These are phyloP conservation scores for Cymbomonas tetramitiformis DNA, from an alignment of 139 green algal species.

Conservation along the genomic window DNA sequence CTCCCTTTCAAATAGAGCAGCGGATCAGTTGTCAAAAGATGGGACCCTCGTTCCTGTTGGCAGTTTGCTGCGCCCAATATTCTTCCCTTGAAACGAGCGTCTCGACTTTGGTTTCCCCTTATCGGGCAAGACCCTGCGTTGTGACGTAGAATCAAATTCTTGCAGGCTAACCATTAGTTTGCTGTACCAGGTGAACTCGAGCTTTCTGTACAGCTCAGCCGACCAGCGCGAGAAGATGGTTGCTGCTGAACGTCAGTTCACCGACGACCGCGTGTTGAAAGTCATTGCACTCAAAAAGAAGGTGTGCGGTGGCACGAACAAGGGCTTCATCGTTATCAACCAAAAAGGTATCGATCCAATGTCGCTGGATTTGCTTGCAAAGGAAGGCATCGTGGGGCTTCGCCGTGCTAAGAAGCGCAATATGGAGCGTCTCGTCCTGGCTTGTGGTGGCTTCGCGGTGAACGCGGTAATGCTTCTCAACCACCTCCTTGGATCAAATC, in stretches of 20 bases:
- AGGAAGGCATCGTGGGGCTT: constrained; percentile 79
- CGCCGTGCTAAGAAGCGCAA: constrained; percentile 88
- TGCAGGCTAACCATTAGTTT: constrained; percentile 25
- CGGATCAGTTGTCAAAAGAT: no score
- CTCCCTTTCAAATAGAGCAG: no score
- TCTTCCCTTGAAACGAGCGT: no score
- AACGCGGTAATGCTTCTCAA: no score
- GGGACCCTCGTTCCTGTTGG: no score
- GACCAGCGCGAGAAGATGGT: constrained; percentile 95
- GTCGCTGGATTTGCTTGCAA: constrained; percentile 87
- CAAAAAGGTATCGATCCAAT: constrained; percentile 98
- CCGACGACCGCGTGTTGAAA: constrained; percentile 76
- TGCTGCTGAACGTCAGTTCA: constrained; percentile 73
- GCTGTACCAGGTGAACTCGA: constrained; percentile 84
- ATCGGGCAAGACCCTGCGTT: no score
- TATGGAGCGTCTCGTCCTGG: constrained; percentile 88
- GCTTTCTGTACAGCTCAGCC: constrained; percentile 92
- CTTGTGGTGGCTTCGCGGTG: constrained; percentile 67
- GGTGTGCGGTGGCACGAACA: constrained; percentile 61
- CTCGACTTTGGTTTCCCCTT: no score
- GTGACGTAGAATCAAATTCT: no score
- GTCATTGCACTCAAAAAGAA: constrained; percentile 88
- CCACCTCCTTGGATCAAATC: no score
- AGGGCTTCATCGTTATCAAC: constrained; percentile 93
- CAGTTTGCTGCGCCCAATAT: no score